Evolutionary conservation across 164 flowering plant genomes (phyloP), one percentile per base, ranked within the genome.

Genomic region (Umbilicus rupestris): DNA sequence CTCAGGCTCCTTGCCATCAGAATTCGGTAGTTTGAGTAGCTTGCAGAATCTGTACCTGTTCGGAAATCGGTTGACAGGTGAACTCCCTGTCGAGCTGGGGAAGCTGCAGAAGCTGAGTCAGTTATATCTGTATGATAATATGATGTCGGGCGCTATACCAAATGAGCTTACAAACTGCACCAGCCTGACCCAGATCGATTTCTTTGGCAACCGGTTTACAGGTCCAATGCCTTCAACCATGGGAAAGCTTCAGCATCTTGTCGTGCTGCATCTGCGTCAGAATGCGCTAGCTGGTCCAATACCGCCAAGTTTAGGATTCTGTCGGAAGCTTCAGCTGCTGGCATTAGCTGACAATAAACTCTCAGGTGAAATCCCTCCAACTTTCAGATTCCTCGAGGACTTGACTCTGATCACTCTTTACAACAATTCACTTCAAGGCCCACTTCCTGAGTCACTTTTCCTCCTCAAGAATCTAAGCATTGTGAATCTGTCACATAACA

Each of bases 371-470:
- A 9, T 93, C 63, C 97, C 98, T 16, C 74, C 80, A 16, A 87
- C 96, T 22, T 87, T 90, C 72, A 66, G 81, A 69, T 84, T 78
- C 66, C 87, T 93, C 28, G 76, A 79, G 1, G 80, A 85, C 60
- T 79, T 92, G 12, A 65, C 20, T 42, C 30, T 33, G 55, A 35
- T 90, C 28, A 81, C 89, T n/a, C 83, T 93, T 58, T 93, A 89
- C 82, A 93, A 90, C 82, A 93, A 93, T 72, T 87, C 97, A 37
- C 72, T 93, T n/a, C 81, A 85, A 75, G 97, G 98, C 42, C 85
- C 90, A 46, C 78, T 93, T 63, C 96, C 97, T 14, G 68, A 73
- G 73, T 87, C 94, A 55, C 81, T 93, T 17, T 86, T 41, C 78
- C 82, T 71, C 29, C 80, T 90, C 59, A 90, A 82, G 69, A 89